Conservation (phyloP, 345 rosid genomes). For the Eucalyptus pauciflora region DNA sequence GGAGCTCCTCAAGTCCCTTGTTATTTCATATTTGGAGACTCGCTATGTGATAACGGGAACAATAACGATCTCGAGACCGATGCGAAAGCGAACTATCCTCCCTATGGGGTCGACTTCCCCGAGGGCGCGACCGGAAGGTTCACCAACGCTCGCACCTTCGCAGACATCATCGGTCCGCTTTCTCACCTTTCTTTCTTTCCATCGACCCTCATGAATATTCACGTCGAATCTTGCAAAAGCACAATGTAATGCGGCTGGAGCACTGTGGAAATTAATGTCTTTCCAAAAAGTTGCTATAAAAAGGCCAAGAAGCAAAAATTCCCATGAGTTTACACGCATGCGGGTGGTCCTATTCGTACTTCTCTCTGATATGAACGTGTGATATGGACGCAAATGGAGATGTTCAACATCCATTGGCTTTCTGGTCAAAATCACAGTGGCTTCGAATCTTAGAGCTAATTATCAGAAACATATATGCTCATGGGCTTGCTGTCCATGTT, state of each 20-base stretch:
- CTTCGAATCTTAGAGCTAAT: background rate
- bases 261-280: background rate
- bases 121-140: slow-evolving; percentile 12
- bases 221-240: background rate
- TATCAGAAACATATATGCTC: background rate
- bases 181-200: background rate
- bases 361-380: background rate
- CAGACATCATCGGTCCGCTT: slow-evolving; percentile 5
- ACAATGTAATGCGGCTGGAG: background rate
- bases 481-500: background rate
- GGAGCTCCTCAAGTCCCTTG: slow-evolving; percentile 14
- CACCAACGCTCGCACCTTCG: slow-evolving; percentile 5
- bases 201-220: background rate
- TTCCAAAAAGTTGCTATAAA: too few relatives aligned
- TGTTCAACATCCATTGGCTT: background rate
- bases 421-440: background rate
- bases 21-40: slow-evolving; percentile 23
- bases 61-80: slow-evolving; percentile 2
- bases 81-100: slow-evolving; percentile 5
- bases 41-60: slow-evolving; percentile 11
- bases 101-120: slow-evolving; percentile 15
- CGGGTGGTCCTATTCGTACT: background rate
- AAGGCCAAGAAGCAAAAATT: background rate
- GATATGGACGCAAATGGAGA: background rate
- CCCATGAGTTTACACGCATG: background rate